Evolutionary conservation across 306 rosid species (phyloP).

Genomic region (Mucuna pruriens): DNA sequence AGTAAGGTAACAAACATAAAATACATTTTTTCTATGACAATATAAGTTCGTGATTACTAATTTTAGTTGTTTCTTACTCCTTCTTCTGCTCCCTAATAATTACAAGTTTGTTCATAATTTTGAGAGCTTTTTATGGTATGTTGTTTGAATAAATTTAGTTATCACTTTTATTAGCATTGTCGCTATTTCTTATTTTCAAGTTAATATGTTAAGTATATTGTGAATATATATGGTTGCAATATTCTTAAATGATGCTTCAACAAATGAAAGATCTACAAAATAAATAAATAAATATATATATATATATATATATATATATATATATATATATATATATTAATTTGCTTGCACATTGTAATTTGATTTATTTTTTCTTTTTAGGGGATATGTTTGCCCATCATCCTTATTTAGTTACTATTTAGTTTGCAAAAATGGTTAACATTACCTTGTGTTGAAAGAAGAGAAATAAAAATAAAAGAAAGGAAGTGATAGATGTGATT

Average conservation of each 20-base stretch:
- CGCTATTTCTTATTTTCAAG: neutral
- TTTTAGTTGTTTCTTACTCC: neutral
- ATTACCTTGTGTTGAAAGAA: too few species aligned
- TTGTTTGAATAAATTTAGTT: neutral
- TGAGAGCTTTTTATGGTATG: neutral
- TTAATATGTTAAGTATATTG: neutral
- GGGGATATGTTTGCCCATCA: neutral
- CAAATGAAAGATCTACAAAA: neutral
- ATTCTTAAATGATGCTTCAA: neutral
- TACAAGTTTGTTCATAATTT: neutral
- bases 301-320: too few species aligned
- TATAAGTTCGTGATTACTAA: neutral
- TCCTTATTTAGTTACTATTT: neutral
- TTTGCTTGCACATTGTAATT: neutral
- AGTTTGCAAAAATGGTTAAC: too few species aligned
- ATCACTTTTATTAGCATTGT: too few species aligned
- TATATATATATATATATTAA: too few species aligned
- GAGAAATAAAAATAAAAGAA: too few species aligned
- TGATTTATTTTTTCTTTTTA: neutral
- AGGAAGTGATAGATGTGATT: too few species aligned
- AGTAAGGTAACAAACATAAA: slow-evolving; percentile 64
- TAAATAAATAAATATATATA: too few species aligned
- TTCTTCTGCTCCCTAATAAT: neutral
- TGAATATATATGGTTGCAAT: neutral
- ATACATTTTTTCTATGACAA: neutral